phyloP scores from a whole-genome alignment of 106 monocot species.

The Hemerocallis citrina region DNA sequence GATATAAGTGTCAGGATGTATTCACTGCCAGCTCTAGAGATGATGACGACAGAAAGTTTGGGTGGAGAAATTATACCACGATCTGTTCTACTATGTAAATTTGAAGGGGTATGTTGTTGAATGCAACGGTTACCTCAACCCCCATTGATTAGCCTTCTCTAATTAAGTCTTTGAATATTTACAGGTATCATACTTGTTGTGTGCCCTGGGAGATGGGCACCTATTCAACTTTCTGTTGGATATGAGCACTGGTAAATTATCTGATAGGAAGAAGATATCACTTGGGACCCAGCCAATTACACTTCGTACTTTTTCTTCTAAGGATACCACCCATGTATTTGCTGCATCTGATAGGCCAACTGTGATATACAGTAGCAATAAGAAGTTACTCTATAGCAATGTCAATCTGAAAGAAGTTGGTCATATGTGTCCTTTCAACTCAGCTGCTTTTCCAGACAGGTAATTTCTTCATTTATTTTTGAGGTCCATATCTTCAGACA shows the following conservation, averaged over 20 bases:
- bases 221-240: conserved; percentile 79
- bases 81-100: conserved; percentile 82
- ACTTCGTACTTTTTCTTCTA: conserved; percentile 81
- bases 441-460: conserved; percentile 95
- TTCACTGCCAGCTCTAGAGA: conserved; percentile 71
- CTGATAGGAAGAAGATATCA: conserved; percentile 85
- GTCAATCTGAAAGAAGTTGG: conserved; percentile 93
- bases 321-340: conserved; percentile 80
- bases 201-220: conserved; percentile 96
- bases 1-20: conserved; percentile 93
- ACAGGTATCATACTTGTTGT: conserved; percentile 83
- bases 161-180: not conserved
- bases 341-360: conserved; percentile 94
- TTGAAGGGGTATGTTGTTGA: conserved; percentile 86
- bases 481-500: too few relatives aligned
- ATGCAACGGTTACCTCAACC: not conserved
- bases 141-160: not conserved
- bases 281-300: conserved; percentile 92
- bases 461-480: conserved; percentile 4
- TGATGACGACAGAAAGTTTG: conserved; percentile 65
- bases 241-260: conserved; percentile 40
- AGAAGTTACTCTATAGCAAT: conserved; percentile 93
- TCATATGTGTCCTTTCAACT: conserved; percentile 95
- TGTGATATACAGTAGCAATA: conserved; percentile 93
- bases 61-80: conserved; percentile 98